Base-by-base conservation (phyloP, 257 asterid genomes). In the Nicotiana undulata region DNA sequence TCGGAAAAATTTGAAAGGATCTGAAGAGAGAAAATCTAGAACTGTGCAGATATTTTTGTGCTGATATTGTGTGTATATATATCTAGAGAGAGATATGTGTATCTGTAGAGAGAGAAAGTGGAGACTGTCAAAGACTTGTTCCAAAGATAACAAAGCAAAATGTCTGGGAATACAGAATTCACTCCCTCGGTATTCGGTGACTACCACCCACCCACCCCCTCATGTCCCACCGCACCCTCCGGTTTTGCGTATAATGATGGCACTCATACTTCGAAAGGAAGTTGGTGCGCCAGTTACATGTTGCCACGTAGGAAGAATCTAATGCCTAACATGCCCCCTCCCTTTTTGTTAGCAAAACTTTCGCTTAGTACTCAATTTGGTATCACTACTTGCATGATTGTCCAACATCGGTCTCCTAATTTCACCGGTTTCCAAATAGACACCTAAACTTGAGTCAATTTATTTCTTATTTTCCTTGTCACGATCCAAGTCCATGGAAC, bases 1-100 rank as follows among this genome's bases (percentile, higher is more conserved):
- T 77, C 80, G 82, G 82, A 76, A 84, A 79, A 82, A 61, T 79
- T 83, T 31, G 56, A 18, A 56, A 18, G 10, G 63, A 56, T 56
- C 24, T 51, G 26, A 6, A 61, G 55, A 74, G 81, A 81, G 88
- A 75, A 5, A 82, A 79, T 79, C 18, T 56, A 79, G 82, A 53
- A 67, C 28, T 10, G 64, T 16, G 64, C 76, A 72, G 82, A 51
- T 79, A 31, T 66, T 6, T 37, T 46, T 67, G 79, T 4, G 2
- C 49, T 40, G 3, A 11, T 9, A 26, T 26, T 26, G 1, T 26
- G 28, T 26, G 28, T 26, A 40, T 51, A 17, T 63, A 61, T 18
- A 63, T 53, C 10, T 53, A 66, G 18, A 28, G 55, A 49, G 76
- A 64, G n/a, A 49, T 1, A 10, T 40, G 46, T 49, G 26, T 63